A percentile compares a stretch with the other conserved stretches of the same genome.
Evolutionary conservation across 768 basidiomycete species (phyloP).

Genomic region (Lanmaoa pseudosensibilis): DNA sequence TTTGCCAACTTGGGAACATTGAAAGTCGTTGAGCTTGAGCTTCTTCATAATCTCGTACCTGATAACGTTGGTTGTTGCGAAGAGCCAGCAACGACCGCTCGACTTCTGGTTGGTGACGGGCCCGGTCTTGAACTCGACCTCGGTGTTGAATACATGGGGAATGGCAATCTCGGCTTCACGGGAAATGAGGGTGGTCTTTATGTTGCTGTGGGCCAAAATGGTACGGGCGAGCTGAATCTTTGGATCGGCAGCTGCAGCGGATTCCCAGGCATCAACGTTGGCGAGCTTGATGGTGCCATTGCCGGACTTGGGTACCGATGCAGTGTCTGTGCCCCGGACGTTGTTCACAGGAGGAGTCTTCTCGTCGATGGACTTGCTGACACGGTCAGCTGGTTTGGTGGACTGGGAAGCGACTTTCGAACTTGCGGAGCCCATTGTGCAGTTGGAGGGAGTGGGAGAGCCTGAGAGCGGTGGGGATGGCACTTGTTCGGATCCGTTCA

Average conservation of each 20-base stretch:
- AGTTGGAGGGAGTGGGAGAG: conserved; percentile 1
- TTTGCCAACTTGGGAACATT: conserved; percentile 75
- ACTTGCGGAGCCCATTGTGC: conserved; percentile 25
- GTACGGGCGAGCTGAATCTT: conserved; percentile 76
- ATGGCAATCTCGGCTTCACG: conserved; percentile 63
- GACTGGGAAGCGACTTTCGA: conserved; percentile 27
- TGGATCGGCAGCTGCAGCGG: conserved; percentile 48
- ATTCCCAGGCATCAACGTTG: conserved; percentile 70
- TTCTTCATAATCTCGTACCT: conserved; percentile 84
- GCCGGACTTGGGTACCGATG: conserved; percentile 39
- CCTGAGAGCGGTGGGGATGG: conserved; percentile 4
- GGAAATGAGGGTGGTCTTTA: conserved; percentile 60
- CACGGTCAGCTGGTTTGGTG: conserved; percentile 17
- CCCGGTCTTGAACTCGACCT: conserved; percentile 75
- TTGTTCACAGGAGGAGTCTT: conserved; percentile 12
- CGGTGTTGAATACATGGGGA: conserved; percentile 79
- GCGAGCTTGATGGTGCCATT: conserved; percentile 61
- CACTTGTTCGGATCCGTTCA: conserved; percentile 15
- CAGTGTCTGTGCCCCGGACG: not conserved
- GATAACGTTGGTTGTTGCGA: conserved; percentile 86
- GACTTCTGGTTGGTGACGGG: conserved; percentile 87
- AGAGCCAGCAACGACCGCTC: conserved; percentile 94
- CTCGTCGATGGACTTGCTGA: conserved; percentile 27
- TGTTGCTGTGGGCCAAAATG: conserved; percentile 67
- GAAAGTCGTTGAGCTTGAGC: conserved; percentile 83